phyloP scores from a whole-genome alignment of 306 rosid species.

The Quercus berberidifolia region DNA sequence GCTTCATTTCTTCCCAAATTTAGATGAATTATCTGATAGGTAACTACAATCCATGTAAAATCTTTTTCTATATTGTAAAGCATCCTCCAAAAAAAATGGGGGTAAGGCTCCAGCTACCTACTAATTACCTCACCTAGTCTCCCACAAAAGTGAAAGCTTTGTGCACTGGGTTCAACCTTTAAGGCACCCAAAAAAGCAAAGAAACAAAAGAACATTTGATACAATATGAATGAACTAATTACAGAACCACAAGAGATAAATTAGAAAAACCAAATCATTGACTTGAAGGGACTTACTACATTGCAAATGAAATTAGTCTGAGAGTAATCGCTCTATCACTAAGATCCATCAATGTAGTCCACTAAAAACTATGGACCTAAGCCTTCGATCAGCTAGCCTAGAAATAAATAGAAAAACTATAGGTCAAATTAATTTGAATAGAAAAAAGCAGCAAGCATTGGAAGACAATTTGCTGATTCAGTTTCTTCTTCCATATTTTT shows the following conservation, averaged over 20 bases:
- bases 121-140: too few relatives aligned
- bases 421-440: not conserved
- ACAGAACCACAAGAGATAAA: not conserved
- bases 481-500: not conserved
- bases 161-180: too few relatives aligned
- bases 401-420: not conserved
- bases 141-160: too few relatives aligned
- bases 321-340: not conserved
- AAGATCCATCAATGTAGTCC: conserved; percentile 6
- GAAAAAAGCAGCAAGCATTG: not conserved
- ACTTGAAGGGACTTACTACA: not conserved
- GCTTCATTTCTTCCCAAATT: not conserved
- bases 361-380: not conserved
- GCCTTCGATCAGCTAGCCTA: conserved; percentile 5
- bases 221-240: not conserved
- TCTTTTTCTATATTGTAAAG: not conserved
- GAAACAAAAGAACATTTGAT: not conserved
- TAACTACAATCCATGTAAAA: not conserved
- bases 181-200: not conserved
- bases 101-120: too few relatives aligned
- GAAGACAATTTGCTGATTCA: not conserved
- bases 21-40: not conserved
- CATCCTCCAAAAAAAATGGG: not conserved
- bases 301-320: not conserved
- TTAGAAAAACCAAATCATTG: not conserved